These are phyloP conservation scores for Brassica incana DNA, from an alignment of 345 rosid species.

Conservation along the genomic window DNA sequence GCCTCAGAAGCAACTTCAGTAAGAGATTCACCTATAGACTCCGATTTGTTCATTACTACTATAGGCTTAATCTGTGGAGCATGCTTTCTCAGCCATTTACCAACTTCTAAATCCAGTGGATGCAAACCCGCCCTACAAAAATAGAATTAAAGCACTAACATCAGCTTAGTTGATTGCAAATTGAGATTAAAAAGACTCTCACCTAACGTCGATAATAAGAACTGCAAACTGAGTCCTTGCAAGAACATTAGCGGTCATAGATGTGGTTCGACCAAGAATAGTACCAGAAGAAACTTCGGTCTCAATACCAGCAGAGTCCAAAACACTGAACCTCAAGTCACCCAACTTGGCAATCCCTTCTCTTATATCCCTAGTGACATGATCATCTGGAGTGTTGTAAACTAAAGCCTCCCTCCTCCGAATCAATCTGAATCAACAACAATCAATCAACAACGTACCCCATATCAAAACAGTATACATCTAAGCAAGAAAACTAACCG, in stretches of 20 bases:
- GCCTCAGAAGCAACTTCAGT: constrained; percentile 67
- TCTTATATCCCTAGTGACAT: constrained; percentile 91
- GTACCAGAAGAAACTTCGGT: constrained; percentile 86
- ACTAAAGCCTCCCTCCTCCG: constrained; percentile 94
- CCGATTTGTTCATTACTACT: constrained; percentile 85
- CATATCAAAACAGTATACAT: background rate
- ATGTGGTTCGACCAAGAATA: constrained; percentile 79
- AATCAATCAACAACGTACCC: background rate
- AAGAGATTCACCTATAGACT: constrained; percentile 65
- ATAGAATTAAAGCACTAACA: background rate
- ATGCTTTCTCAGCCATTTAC: constrained; percentile 85
- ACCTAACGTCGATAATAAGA: constrained; percentile 85
- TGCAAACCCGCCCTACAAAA: constrained; percentile 72
- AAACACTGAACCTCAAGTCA: constrained; percentile 73
- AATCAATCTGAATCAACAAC: constrained; percentile 53
- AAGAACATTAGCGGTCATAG: constrained; percentile 80
- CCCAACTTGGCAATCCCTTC: constrained; percentile 92
- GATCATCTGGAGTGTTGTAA: constrained; percentile 87
- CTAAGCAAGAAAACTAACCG: constrained; percentile 49
- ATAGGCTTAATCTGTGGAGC: constrained; percentile 72
- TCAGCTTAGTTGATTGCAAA: background rate
- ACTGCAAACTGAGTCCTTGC: constrained; percentile 79
- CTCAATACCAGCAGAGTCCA: constrained; percentile 98
- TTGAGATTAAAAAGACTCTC: background rate
- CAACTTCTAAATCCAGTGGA: constrained; percentile 92